These are phyloP conservation scores for Chaetomium strumarium DNA, from an alignment of 2,329 filamentous ascomycete species.

Conservation along the genomic window DNA sequence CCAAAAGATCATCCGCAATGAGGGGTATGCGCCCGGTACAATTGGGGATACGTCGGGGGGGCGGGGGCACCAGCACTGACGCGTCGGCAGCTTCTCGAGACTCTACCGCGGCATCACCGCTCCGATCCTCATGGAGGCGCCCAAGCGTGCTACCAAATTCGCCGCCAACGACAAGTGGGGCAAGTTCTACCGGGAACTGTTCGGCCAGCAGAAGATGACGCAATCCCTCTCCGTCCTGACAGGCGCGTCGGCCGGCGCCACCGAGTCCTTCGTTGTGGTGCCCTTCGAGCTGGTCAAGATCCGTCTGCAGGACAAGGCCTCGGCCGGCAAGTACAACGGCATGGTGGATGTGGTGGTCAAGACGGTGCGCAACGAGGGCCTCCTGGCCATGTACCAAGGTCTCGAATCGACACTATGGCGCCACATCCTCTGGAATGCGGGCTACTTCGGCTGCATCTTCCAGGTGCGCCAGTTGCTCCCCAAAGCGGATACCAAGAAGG, in stretches of 20 bases:
- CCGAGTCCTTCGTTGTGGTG: conserved; percentile 93
- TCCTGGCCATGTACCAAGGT: conserved; percentile 89
- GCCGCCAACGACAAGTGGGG: conserved; percentile 99
- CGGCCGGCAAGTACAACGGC: conserved; percentile 79
- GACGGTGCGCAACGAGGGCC: conserved; percentile 77
- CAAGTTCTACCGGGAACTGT: conserved; percentile 81
- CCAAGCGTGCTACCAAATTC: conserved; percentile 95
- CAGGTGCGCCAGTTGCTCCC: conserved; percentile 85
- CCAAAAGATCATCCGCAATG: conserved; percentile 90
- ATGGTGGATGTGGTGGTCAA: conserved; percentile 74
- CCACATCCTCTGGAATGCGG: conserved; percentile 80
- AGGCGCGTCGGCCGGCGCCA: conserved; percentile 89
- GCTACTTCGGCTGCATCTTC: conserved; percentile 98
- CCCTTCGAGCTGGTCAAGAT: conserved; percentile 99
- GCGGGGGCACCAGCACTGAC: conserved; percentile 3
- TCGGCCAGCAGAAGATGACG: conserved; percentile 81
- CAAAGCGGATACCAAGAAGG: conserved; percentile 69
- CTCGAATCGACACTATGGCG: conserved; percentile 96
- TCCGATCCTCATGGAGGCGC: conserved; percentile 78
- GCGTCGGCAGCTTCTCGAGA: conserved; percentile 61
- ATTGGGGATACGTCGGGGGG: neutral
- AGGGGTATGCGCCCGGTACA: conserved; percentile 60
- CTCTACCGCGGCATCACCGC: conserved; percentile 94
- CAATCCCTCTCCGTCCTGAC: conserved; percentile 89
- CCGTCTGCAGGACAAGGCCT: conserved; percentile 90